Evolutionary conservation across 2,329 filamentous ascomycete genomes (phyloP).

Genomic region (Aspergillus quadricinctus): DNA sequence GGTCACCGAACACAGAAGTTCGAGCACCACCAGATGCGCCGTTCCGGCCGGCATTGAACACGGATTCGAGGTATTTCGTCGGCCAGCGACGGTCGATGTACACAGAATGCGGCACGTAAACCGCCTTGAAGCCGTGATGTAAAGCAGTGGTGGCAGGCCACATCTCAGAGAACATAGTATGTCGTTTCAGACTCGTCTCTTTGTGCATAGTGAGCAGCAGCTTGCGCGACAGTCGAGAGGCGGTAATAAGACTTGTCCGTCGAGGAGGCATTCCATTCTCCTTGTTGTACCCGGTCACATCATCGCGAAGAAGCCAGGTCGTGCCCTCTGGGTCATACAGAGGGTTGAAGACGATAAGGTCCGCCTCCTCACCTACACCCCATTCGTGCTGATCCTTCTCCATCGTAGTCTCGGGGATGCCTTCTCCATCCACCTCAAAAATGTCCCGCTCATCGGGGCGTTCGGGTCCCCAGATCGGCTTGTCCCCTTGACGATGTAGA

Average conservation of each 20-base stretch:
- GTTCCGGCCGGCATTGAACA: constrained; percentile 75
- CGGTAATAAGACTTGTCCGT: constrained; percentile 82
- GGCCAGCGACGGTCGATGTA: constrained; percentile 89
- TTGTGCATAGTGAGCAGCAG: constrained; percentile 84
- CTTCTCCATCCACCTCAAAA: constrained; percentile 69
- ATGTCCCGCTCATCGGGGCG: constrained; percentile 66
- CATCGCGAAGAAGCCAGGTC: constrained; percentile 74
- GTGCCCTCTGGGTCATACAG: constrained; percentile 87
- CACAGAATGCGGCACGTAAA: constrained; percentile 83
- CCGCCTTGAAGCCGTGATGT: constrained; percentile 89
- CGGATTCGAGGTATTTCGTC: constrained; percentile 66
- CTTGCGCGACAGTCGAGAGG: constrained; percentile 74
- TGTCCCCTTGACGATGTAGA: constrained; percentile 45
- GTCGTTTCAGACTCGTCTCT: constrained; percentile 77
- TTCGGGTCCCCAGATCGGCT: constrained; percentile 78
- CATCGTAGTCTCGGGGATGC: constrained; percentile 64
- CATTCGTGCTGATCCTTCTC: constrained; percentile 78
- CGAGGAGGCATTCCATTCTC: constrained; percentile 60
- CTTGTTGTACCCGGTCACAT: constrained; percentile 80
- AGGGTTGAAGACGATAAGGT: constrained; percentile 86
- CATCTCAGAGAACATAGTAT: constrained; percentile 95
- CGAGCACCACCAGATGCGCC: constrained; percentile 69
- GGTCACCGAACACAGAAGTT: constrained; percentile 71
- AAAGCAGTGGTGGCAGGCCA: constrained; percentile 84
- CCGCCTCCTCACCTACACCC: constrained; percentile 87